These are phyloP conservation scores for Hirsutella rhossiliensis DNA, from an alignment of 2,329 filamentous ascomycete species.

Conservation along the genomic window DNA sequence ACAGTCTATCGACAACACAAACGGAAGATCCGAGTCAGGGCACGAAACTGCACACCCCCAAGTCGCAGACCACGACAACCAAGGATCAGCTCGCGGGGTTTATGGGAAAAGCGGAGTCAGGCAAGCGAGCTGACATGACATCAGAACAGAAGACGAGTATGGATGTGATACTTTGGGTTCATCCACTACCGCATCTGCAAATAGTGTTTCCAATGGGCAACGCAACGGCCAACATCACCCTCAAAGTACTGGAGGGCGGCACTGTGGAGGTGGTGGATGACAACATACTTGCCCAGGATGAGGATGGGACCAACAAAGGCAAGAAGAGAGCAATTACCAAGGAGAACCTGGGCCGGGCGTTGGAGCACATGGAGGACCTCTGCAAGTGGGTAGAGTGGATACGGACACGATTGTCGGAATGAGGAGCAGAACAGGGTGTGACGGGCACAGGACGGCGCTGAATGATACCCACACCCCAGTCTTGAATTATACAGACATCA, in stretches of 20 bases:
- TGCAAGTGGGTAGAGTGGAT: constrained; percentile 44
- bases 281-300: constrained; percentile 26
- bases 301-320: constrained; percentile 10
- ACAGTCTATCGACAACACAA: neutral
- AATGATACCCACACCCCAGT: neutral
- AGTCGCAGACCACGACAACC: constrained; percentile 12
- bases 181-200: constrained; percentile 35
- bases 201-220: constrained; percentile 40
- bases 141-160: constrained; percentile 19
- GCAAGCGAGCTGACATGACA: neutral
- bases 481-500: neutral
- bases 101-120: constrained; percentile 7
- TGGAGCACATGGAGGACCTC: constrained; percentile 40
- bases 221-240: constrained; percentile 37
- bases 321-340: constrained; percentile 24
- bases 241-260: constrained; percentile 49
- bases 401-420: constrained; percentile 17
- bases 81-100: constrained; percentile 21
- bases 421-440: neutral
- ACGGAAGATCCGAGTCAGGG: constrained; percentile 3
- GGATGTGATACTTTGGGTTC: constrained; percentile 40
- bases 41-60: neutral
- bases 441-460: neutral
- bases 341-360: constrained; percentile 29
- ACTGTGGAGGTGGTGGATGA: constrained; percentile 46